phyloP scores from a whole-genome alignment of 371 early-diverging fungal species.

The Conidiobolus incongruus region DNA sequence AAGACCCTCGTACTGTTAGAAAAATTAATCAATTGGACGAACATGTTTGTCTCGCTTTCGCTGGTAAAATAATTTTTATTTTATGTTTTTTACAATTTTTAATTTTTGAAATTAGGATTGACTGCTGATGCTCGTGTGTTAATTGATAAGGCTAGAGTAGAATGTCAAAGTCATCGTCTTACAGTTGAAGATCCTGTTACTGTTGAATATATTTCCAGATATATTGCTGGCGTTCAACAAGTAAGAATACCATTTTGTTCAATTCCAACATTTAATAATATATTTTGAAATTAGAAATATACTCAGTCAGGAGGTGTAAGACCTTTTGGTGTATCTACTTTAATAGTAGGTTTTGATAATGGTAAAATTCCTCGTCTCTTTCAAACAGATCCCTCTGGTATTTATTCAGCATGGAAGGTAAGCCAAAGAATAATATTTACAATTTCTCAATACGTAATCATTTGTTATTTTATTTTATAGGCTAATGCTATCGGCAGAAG shows the following conservation, averaged over 20 bases:
- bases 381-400: conserved; percentile 98
- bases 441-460: too few relatives aligned
- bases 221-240: conserved; percentile 93
- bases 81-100: conserved; percentile 1
- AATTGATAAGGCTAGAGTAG: conserved; percentile 90
- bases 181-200: conserved; percentile 93
- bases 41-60: conserved; percentile 91
- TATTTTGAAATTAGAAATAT: conserved; percentile 50
- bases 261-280: too few relatives aligned
- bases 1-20: conserved; percentile 89
- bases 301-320: conserved; percentile 97
- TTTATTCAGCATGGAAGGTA: conserved; percentile 94
- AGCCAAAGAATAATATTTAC: conserved; percentile 5
- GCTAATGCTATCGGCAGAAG: conserved; percentile 93
- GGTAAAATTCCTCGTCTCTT: conserved; percentile 78
- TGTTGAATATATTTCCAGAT: conserved; percentile 93
- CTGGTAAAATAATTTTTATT: conserved; percentile 61
- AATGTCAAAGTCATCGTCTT: conserved; percentile 92
- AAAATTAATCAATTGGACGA: conserved; percentile 93
- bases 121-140: conserved; percentile 93
- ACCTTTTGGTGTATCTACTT: conserved; percentile 97
- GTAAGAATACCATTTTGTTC: too few relatives aligned
- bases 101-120: conserved; percentile 27
- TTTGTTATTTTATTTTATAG: conserved; percentile 6
- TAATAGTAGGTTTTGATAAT: conserved; percentile 82